Percentiles rank a stretch among this genome's conserved stretches.
These are phyloP conservation scores for Aspergillus sclerotiicarbonarius DNA, from an alignment of 495 filamentous ascomycete genomes.

Conservation along the genomic window DNA sequence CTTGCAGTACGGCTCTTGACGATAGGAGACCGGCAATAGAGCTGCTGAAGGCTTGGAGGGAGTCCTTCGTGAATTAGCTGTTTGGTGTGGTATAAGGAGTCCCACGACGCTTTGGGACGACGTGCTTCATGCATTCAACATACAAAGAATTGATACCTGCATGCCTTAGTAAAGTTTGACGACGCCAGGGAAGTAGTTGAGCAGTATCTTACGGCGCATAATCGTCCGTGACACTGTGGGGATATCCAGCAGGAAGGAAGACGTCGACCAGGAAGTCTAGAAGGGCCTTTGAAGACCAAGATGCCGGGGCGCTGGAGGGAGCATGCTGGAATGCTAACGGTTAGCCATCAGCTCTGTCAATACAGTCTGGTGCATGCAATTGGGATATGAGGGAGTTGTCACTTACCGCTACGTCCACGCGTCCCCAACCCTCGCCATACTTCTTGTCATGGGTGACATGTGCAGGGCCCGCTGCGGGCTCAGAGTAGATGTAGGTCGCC, in stretches of 20 bases:
- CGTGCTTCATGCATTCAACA: conserved; percentile 7
- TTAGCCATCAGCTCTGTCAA: neutral
- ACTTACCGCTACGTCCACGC: conserved; percentile 40
- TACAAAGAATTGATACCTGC: conserved; percentile 69
- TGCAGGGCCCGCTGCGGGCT: conserved; percentile 10
- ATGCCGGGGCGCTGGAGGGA: conserved; percentile 18
- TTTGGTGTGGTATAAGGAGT: neutral
- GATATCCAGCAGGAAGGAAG: conserved; percentile 92
- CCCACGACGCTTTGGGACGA: neutral
- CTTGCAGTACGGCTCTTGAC: conserved; percentile 86
- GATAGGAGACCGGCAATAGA: conserved; percentile 87
- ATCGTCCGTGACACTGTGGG: conserved; percentile 84
- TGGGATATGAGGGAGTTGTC: neutral
- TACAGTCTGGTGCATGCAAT: neutral
- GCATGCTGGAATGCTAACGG: conserved; percentile 10
- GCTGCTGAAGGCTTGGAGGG: conserved; percentile 91
- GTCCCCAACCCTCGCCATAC: conserved; percentile 11
- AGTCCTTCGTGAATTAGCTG: conserved; percentile 58
- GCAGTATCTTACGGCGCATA: conserved; percentile 68
- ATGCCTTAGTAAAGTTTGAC: conserved; percentile 15
- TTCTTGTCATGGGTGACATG: neutral
- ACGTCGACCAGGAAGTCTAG: conserved; percentile 40
- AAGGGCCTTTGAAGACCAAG: conserved; percentile 35
- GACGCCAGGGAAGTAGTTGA: conserved; percentile 13
- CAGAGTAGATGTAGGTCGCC: conserved; percentile 40